Evolutionary conservation across 225 moss, liverwort and hornwort genomes (phyloP), one percentile per base, ranked within the genome.

Genomic region (Physcomitrellopsis africana): DNA sequence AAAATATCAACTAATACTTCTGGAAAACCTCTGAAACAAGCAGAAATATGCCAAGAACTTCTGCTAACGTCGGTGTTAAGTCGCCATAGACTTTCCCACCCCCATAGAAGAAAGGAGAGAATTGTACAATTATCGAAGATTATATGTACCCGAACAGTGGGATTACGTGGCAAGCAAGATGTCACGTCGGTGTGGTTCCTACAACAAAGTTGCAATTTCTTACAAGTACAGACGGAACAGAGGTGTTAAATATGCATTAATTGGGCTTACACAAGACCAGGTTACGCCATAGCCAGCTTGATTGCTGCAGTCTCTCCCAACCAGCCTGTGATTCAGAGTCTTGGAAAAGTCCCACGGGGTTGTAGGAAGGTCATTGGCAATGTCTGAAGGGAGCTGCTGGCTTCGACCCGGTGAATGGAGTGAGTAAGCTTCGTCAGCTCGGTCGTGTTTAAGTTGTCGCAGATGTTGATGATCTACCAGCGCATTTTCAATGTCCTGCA

Each of bases 381-480:
- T 74, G 10, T 61, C 74, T 60, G 32, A 32, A 20, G 61, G 61
- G 46, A 51, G 63, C 73, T 65, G 75, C n/a, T 57, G 81, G 22
- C n/a, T 52, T 15, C 20, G 56, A 43, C 54, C 64, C 41, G 23
- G 57, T 47, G 70, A 52, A 44, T 51, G 18, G 26, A 57, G 65
- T 17, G 70, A 78, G 17, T 48, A 15, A 27, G 74, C 83, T 85
- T 75, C 86, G 70, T 73, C 84, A 85, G 74, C 84, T 81, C 66
- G 44, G 74, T 63, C 41, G 51, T 20, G 11, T 76, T 86, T 87
- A 61, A 87, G 76, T 19, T 86, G 85, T 52, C 84, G 91, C 62
- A 90, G 72, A 45, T 88, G 74, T 24, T 75, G 80, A 64, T 89
- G 89, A 79, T 92, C 92, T 82, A 90, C 92, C 74, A 84, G 72